Percentiles rank a stretch among this genome's conserved stretches.
Conservation (phyloP, 2,329 filamentous ascomycete genomes). For the Sporothrix variecibatus region DNA sequence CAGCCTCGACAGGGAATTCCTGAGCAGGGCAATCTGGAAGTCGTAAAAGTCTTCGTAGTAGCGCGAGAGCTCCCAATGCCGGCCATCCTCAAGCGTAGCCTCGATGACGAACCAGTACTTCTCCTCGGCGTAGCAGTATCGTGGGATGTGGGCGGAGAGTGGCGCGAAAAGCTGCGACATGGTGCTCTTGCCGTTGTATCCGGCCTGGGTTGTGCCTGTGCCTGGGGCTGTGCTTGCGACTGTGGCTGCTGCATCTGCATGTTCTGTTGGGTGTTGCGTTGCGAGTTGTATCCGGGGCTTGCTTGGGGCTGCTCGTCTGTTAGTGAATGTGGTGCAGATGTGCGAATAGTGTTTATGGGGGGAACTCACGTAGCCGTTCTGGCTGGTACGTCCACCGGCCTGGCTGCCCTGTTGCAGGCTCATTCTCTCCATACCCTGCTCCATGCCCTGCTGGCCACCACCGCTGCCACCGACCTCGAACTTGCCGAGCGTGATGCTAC, state of each 20-base stretch:
- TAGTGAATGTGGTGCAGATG: not conserved
- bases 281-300: slow-evolving; percentile 40
- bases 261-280: slow-evolving; percentile 35
- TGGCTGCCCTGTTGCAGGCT: slow-evolving; percentile 61
- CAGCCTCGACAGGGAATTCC: slow-evolving; percentile 92
- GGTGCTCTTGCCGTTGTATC: slow-evolving; percentile 41
- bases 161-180: slow-evolving; percentile 70
- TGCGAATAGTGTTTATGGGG: not conserved
- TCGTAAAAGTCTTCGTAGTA: slow-evolving; percentile 99
- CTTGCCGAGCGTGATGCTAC: slow-evolving; percentile 93
- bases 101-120: slow-evolving; percentile 99
- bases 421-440: slow-evolving; percentile 75
- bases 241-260: slow-evolving; percentile 37
- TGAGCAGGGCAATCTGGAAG: slow-evolving; percentile 92
- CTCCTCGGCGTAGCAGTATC: slow-evolving; percentile 94
- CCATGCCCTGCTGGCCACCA: slow-evolving; percentile 54
- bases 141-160: slow-evolving; percentile 79
- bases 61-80: slow-evolving; percentile 88
- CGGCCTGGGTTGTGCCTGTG: slow-evolving; percentile 38
- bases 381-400: slow-evolving; percentile 47
- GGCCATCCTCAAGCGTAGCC: slow-evolving; percentile 83
- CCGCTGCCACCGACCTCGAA: slow-evolving; percentile 63
- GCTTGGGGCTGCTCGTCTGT: slow-evolving; percentile 39
- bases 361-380: slow-evolving; percentile 53
- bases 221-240: slow-evolving; percentile 34